These are phyloP conservation scores for Houttuynia cordata DNA, from an alignment of 164 flowering plant genomes.

Conservation along the genomic window DNA sequence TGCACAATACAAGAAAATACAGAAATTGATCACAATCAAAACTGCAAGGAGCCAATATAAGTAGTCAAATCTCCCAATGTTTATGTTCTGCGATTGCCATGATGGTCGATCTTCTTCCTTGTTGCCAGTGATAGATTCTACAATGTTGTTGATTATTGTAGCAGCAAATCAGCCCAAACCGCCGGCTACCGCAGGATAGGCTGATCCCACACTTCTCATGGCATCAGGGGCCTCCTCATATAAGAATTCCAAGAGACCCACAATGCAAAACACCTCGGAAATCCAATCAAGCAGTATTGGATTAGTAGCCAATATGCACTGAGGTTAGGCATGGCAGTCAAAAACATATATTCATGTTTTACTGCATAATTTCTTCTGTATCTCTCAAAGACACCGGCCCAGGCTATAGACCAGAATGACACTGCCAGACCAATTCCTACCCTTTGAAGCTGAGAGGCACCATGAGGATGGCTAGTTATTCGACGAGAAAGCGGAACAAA, in stretches of 20 bases:
- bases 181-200: constrained; percentile 91
- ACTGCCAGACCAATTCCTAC: constrained; percentile 81
- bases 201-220: constrained; percentile 89
- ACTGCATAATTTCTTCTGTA: constrained; percentile 75
- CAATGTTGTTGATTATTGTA: constrained; percentile 58
- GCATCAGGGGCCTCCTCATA: constrained; percentile 98
- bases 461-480: constrained; percentile 85
- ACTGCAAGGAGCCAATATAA: constrained; percentile 76
- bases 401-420: constrained; percentile 60
- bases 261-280: constrained; percentile 90
- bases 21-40: constrained; percentile 55
- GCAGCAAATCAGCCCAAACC: constrained; percentile 94
- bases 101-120: constrained; percentile 21
- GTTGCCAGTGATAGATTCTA: constrained; percentile 47
- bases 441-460: constrained; percentile 94
- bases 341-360: constrained; percentile 41
- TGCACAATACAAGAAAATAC: constrained; percentile 48
- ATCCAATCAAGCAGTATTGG: constrained; percentile 90
- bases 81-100: constrained; percentile 85
- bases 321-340: constrained; percentile 58
- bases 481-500: constrained; percentile 71
- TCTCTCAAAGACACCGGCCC: constrained; percentile 76
- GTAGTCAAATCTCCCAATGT: constrained; percentile 75
- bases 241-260: constrained; percentile 83
- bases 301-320: constrained; percentile 88